These are phyloP conservation scores for Syncephalastrum monosporum DNA, from an alignment of 371 early-diverging fungal species.

Conservation along the genomic window DNA sequence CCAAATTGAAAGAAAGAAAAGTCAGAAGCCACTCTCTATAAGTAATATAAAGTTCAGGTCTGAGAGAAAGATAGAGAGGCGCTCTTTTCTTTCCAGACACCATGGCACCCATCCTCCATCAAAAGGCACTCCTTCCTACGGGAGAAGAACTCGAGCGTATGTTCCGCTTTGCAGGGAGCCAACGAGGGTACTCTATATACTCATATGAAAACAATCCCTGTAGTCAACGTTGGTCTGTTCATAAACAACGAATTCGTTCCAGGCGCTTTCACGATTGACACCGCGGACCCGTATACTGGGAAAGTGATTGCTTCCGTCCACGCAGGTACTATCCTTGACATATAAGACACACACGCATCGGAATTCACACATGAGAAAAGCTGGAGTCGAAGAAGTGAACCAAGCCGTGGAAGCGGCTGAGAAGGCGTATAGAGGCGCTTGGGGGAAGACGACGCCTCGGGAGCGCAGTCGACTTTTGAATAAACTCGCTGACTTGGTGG, in stretches of 20 bases:
- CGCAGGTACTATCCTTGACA: slow-evolving; percentile 23
- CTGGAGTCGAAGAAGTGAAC: slow-evolving; percentile 45
- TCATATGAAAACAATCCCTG: too few species aligned
- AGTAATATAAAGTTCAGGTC: too few species aligned
- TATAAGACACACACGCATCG: neutral
- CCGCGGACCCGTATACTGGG: slow-evolving; percentile 43
- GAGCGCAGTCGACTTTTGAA: slow-evolving; percentile 43
- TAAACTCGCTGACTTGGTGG: slow-evolving; percentile 49
- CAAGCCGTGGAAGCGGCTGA: slow-evolving; percentile 49
- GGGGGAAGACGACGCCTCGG: slow-evolving; percentile 29
- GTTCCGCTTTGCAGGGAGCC: too few species aligned
- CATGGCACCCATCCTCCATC: too few species aligned
- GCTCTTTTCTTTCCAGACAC: too few species aligned
- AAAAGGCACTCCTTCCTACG: too few species aligned
- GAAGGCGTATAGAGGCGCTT: slow-evolving; percentile 44
- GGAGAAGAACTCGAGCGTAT: too few species aligned
- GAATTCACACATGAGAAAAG: slow-evolving; percentile 15
- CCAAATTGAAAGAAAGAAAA: too few species aligned
- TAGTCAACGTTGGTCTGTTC: slow-evolving; percentile 41
- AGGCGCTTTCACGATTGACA: slow-evolving; percentile 36
- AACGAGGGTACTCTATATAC: too few species aligned
- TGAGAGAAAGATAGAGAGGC: too few species aligned
- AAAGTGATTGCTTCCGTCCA: slow-evolving; percentile 35
- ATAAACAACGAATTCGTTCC: slow-evolving; percentile 50
- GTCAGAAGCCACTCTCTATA: too few species aligned